These are phyloP conservation scores for Aspergillus sp. DNA, from an alignment of 2,329 filamentous ascomycete genomes.

Conservation along the genomic window DNA sequence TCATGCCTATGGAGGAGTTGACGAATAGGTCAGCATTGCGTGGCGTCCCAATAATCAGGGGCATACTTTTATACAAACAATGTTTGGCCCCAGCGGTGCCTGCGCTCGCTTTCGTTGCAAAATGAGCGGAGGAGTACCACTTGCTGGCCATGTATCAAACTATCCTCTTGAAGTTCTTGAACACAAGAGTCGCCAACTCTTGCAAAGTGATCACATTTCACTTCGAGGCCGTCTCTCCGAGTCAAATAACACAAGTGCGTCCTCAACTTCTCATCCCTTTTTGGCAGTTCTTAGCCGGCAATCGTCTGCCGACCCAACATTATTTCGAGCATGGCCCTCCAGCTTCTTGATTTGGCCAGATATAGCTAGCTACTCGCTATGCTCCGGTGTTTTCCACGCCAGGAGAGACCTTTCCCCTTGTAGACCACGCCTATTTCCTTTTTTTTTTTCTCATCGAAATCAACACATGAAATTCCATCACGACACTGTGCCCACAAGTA, in stretches of 20 bases:
- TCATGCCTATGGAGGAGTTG: background rate
- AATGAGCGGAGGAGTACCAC: background rate
- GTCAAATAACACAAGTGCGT: background rate
- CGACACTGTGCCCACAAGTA: background rate
- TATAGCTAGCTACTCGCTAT: background rate
- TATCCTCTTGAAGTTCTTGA: background rate
- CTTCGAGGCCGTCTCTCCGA: background rate
- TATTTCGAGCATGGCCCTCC: background rate
- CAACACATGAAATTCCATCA: slow-evolving; percentile 1
- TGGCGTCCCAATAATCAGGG: background rate
- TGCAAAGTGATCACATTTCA: background rate
- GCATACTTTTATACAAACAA: no score
- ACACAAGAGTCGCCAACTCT: background rate
- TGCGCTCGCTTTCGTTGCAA: background rate
- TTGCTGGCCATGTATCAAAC: background rate
- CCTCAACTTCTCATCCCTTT: no score
- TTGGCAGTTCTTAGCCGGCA: background rate
- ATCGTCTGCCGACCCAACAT: background rate
- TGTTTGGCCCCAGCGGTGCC: background rate
- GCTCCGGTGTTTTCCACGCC: background rate
- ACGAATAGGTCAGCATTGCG: background rate
- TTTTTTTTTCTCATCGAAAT: slow-evolving; percentile 6
- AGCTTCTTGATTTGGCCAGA: background rate
- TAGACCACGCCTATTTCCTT: background rate
- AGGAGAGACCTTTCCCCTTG: background rate